phyloP scores from a whole-genome alignment of 768 basidiomycete species.

The Mycena kentingensis region DNA sequence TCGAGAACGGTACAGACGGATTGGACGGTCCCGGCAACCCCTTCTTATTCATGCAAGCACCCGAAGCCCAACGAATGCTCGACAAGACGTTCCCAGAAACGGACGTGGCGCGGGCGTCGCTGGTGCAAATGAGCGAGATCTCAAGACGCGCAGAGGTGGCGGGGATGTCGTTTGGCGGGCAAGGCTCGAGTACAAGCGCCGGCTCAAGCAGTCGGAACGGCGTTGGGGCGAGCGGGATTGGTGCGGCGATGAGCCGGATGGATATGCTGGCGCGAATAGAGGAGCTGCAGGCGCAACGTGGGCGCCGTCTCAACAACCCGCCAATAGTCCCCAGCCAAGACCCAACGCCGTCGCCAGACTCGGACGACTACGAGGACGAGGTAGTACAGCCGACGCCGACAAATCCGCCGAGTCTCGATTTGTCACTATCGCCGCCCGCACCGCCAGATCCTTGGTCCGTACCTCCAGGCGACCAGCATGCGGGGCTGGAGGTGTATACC shows the following conservation, averaged over 20 bases:
- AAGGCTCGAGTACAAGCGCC: slow-evolving; percentile 10
- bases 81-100: slow-evolving; percentile 47
- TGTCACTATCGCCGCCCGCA: slow-evolving; percentile 27
- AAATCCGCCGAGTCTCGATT: slow-evolving; percentile 28
- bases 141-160: slow-evolving; percentile 56
- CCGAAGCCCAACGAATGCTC: slow-evolving; percentile 53
- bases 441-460: slow-evolving; percentile 12
- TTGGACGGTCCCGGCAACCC: slow-evolving; percentile 22
- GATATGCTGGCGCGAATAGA: slow-evolving; percentile 56
- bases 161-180: slow-evolving; percentile 25
- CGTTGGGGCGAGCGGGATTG: slow-evolving; percentile 24
- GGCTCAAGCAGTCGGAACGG: slow-evolving; percentile 9
- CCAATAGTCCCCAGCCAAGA: slow-evolving; percentile 2
- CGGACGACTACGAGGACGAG: slow-evolving; percentile 21
- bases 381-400: slow-evolving; percentile 18
- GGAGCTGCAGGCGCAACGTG: slow-evolving; percentile 49
- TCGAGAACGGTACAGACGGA: slow-evolving; percentile 5
- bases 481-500: slow-evolving; percentile 79
- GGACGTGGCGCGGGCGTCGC: slow-evolving; percentile 66
- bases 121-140: slow-evolving; percentile 79
- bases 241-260: slow-evolving; percentile 32
- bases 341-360: slow-evolving; percentile 10
- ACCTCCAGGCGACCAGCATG: slow-evolving; percentile 42
- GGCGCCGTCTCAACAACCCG: slow-evolving; percentile 1
- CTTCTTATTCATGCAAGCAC: slow-evolving; percentile 59